These are phyloP conservation scores for Plenodomus tracheiphilus DNA, from an alignment of 2,329 filamentous ascomycete species.

Conservation along the genomic window DNA sequence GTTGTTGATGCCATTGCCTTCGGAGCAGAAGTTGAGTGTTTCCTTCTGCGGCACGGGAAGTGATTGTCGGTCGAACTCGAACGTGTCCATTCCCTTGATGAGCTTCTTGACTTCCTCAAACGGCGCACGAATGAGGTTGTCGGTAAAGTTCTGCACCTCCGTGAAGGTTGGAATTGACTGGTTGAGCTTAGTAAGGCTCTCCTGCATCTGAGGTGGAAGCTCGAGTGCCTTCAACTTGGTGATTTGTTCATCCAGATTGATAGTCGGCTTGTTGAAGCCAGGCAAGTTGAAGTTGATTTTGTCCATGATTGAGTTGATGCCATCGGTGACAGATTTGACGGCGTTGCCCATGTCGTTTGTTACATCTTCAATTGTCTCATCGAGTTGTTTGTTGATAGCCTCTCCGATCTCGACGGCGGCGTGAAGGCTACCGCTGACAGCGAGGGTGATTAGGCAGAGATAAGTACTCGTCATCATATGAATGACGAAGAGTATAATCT, in stretches of 20 bases:
- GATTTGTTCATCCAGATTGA: conserved; percentile 70
- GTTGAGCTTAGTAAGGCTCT: conserved; percentile 73
- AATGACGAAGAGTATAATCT: conserved; percentile 88
- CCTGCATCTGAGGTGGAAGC: conserved; percentile 69
- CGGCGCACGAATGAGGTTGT: conserved; percentile 72
- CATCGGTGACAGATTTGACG: conserved; percentile 37
- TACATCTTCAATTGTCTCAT: conserved; percentile 63
- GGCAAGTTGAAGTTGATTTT: conserved; percentile 47
- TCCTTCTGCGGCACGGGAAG: conserved; percentile 87
- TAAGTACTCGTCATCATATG: conserved; percentile 90
- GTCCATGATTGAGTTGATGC: conserved; percentile 45
- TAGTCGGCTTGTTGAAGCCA: conserved; percentile 52
- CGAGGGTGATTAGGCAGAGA: conserved; percentile 82
- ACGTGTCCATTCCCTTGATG: conserved; percentile 71
- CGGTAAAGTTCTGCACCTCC: conserved; percentile 80
- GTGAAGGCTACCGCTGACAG: conserved; percentile 77
- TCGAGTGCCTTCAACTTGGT: conserved; percentile 70
- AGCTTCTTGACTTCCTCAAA: conserved; percentile 78
- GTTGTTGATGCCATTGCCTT: conserved; percentile 76
- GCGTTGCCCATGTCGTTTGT: conserved; percentile 53
- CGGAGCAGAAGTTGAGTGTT: conserved; percentile 82
- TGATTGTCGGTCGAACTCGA: conserved; percentile 73
- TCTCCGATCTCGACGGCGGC: conserved; percentile 66
- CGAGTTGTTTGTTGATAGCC: conserved; percentile 63
- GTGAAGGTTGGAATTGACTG: conserved; percentile 79